Conservation (phyloP, 2,329 filamentous ascomycete genomes). For the Scleromitrula shiraiana region DNA sequence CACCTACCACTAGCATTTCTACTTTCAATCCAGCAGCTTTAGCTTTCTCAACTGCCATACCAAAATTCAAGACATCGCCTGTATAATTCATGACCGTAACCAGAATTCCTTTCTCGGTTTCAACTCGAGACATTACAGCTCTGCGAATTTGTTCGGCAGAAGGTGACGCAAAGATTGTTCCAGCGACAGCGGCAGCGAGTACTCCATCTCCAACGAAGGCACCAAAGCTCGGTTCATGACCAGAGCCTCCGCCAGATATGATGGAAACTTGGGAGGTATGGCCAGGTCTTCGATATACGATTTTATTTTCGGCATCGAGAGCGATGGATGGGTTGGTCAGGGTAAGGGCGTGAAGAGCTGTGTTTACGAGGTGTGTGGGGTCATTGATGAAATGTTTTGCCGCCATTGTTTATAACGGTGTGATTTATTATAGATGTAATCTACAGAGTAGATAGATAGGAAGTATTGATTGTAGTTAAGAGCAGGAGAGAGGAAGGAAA, state of each 20-base stretch:
- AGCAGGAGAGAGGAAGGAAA: background rate
- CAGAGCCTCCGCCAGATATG: conserved; percentile 80
- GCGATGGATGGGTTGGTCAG: conserved; percentile 77
- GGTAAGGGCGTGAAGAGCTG: conserved; percentile 69
- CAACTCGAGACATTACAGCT: conserved; percentile 66
- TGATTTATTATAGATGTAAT: no score
- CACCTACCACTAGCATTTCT: conserved; percentile 86
- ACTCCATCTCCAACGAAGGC: conserved; percentile 78
- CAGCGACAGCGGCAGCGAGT: conserved; percentile 73
- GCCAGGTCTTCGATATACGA: conserved; percentile 64
- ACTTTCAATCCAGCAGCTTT: conserved; percentile 67
- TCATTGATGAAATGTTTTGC: conserved; percentile 87
- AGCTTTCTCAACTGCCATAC: conserved; percentile 88
- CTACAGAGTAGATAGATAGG: background rate
- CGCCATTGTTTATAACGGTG: conserved; percentile 34
- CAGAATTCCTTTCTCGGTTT: conserved; percentile 64
- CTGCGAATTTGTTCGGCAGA: conserved; percentile 74
- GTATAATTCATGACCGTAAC: conserved; percentile 97
- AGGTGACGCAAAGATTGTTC: conserved; percentile 79
- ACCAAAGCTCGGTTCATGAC: conserved; percentile 83
- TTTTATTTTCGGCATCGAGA: conserved; percentile 72
- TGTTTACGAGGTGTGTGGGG: conserved; percentile 67
- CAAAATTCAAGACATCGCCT: conserved; percentile 84
- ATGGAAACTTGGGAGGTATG: conserved; percentile 63
- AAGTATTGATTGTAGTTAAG: background rate